These are phyloP conservation scores for Royoungia palumana DNA, from an alignment of 768 basidiomycete genomes.

Conservation along the genomic window DNA sequence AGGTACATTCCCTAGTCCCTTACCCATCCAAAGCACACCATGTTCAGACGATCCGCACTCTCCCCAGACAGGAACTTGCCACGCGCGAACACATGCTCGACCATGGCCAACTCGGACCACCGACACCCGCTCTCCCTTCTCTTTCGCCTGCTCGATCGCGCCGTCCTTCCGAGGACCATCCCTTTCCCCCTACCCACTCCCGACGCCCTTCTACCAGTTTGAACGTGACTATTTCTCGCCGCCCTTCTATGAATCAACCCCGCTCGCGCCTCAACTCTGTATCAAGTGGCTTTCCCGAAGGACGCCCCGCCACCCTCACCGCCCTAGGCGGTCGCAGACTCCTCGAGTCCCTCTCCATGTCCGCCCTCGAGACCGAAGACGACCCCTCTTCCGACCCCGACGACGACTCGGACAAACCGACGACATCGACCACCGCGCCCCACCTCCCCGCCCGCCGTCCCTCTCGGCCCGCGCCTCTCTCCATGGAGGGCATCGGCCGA, in stretches of 20 bases:
- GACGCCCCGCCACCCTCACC: conserved; percentile 19
- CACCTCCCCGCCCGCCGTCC: conserved; percentile 8
- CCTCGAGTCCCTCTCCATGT: conserved; percentile 46
- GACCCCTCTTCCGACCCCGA: conserved; percentile 31
- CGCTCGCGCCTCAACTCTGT: conserved; percentile 23
- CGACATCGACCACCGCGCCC: neutral
- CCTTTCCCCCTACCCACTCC: conserved; percentile 12
- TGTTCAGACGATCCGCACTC: neutral
- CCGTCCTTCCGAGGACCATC: conserved; percentile 33
- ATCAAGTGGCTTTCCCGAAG: conserved; percentile 17
- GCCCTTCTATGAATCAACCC: conserved; percentile 22
- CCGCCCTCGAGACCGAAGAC: conserved; percentile 52
- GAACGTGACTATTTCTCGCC: conserved; percentile 31
- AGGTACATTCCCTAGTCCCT: conserved; percentile 49
- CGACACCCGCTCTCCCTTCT: conserved; percentile 49
- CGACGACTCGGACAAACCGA: conserved; percentile 6
- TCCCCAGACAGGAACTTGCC: conserved; percentile 68
- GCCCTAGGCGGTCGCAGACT: conserved; percentile 30
- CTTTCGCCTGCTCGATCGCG: conserved; percentile 49
- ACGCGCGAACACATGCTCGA: conserved; percentile 92
- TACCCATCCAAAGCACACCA: neutral
- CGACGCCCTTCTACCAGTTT: conserved; percentile 21
- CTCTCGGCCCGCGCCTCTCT: conserved; percentile 18
- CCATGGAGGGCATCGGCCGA: conserved; percentile 32
- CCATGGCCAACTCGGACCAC: conserved; percentile 74